Evolutionary conservation across 768 basidiomycete genomes (phyloP).

Genomic region (Amylocystis lapponica): DNA sequence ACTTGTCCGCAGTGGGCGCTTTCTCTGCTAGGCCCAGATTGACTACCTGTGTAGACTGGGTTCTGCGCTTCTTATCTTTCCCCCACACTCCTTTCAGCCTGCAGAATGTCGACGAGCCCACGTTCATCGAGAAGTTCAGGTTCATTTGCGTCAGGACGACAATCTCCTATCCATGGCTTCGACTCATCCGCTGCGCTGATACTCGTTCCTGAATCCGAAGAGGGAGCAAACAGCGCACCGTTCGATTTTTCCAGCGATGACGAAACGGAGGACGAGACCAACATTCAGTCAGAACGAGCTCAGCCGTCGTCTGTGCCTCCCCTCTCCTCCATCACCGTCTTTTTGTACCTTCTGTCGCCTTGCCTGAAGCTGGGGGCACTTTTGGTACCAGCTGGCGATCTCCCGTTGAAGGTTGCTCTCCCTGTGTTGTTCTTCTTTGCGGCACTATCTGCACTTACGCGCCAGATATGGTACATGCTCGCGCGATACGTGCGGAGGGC

Average conservation of each 20-base stretch:
- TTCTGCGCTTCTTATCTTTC: constrained; percentile 1
- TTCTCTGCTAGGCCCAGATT: no score
- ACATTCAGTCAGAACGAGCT: constrained; percentile 20
- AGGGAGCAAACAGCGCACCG: constrained; percentile 19
- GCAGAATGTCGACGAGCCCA: constrained; percentile 9
- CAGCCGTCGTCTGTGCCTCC: constrained; percentile 41
- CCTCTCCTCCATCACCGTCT: constrained; percentile 50
- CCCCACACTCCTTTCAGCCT: background rate
- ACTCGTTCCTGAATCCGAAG: constrained; percentile 53
- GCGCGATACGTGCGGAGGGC: constrained; percentile 61
- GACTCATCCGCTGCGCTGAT: constrained; percentile 53
- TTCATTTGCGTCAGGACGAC: constrained; percentile 18
- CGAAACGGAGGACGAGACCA: constrained; percentile 33
- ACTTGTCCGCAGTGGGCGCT: background rate
- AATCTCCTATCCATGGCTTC: constrained; percentile 19
- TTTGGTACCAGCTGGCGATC: constrained; percentile 42
- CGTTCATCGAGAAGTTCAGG: constrained; percentile 19
- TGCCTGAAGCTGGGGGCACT: constrained; percentile 70
- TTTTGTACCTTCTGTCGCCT: constrained; percentile 65
- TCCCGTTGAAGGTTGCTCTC: constrained; percentile 46
- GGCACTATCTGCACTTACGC: constrained; percentile 50
- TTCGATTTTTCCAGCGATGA: constrained; percentile 41
- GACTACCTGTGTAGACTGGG: constrained; percentile 7
- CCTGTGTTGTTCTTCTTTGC: constrained; percentile 48
- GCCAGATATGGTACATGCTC: constrained; percentile 77